A percentile compares a stretch with the other conserved stretches of the same genome.
phyloP scores from a whole-genome alignment of 2,329 filamentous ascomycete genomes.

The Microsporum canis region DNA sequence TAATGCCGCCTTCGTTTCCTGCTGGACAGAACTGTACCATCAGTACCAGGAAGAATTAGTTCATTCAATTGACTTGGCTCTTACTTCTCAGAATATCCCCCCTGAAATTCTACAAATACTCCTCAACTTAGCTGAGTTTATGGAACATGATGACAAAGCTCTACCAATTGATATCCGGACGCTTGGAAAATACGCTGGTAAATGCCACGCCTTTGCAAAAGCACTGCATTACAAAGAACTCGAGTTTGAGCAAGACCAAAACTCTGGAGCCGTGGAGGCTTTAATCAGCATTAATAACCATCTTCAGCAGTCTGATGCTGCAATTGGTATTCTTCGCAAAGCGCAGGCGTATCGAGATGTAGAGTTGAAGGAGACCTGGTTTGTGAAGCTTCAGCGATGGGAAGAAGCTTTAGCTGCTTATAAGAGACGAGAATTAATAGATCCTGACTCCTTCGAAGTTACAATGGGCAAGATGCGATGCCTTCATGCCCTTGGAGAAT shows the following conservation, averaged over 20 bases:
- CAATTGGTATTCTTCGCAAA: conserved; percentile 92
- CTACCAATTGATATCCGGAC: conserved; percentile 94
- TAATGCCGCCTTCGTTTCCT: conserved; percentile 97
- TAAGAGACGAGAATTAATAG: conserved; percentile 66
- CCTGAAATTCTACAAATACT: conserved; percentile 90
- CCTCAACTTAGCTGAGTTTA: conserved; percentile 94
- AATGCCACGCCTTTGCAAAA: conserved; percentile 96
- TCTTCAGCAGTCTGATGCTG: conserved; percentile 93
- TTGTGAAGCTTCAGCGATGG: conserved; percentile 96
- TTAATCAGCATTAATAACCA: conserved; percentile 99
- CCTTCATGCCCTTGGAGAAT: conserved; percentile 90
- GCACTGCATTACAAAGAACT: conserved; percentile 97
- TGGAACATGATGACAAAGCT: conserved; percentile 99
- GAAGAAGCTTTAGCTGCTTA: conserved; percentile 79
- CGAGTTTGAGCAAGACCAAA: conserved; percentile 96
- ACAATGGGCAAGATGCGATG: conserved; percentile 99
- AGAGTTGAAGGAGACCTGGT: conserved; percentile 95
- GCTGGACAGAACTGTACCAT: conserved; percentile 95
- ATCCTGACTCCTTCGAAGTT: conserved; percentile 75
- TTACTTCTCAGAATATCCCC: conserved; percentile 89
- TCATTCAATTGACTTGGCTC: conserved; percentile 84
- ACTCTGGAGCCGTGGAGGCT: conserved; percentile 86
- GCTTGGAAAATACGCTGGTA: conserved; percentile 84
- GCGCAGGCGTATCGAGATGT: conserved; percentile 95
- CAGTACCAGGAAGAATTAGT: conserved; percentile 96